Evolutionary conservation across 78 protist genomes (phyloP), one percentile per base, ranked within the genome.

Genomic region (Abeoforma whisleri): DNA sequence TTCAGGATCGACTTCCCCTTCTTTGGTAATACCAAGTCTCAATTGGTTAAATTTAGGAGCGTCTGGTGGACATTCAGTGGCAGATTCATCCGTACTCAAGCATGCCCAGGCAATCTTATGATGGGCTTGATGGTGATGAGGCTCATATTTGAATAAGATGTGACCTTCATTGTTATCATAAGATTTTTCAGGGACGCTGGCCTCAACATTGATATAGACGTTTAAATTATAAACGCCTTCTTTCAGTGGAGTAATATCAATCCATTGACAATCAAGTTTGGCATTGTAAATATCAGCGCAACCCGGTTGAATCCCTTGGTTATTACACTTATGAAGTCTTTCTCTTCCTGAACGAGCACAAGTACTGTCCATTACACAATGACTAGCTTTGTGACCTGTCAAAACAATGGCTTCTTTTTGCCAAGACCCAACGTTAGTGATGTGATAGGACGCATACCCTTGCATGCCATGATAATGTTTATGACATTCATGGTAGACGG

Each of bases 391-490:
- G 79, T 74, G 79, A 37, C 79, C 79, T 25, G 75, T 35, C 0
- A 74, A 25, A 48, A 74, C 36, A 74, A 74, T 74, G 28, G n/a
- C n/a, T n/a, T n/a, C n/a, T n/a, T 74, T 74, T 35, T 30, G 25
- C 25, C 33, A 74, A 0, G 79, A 74, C 19, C 83, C 83, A 19
- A 62, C 83, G 0, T 22, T 79, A 57, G 83, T 79, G 23, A 79
- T 31, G 16, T 79, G 57, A 57, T 79, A 79, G 19, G 83, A 30
- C 62, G 83, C 83, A 79, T 79, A 79, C 57, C 83, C 83, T 57
- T n/a, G 19, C 83, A 79, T 79, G 37, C 83, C 83, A 33, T 79
- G 83, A 16, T 79, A 79, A 16, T 79, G 83, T 16, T 79, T 79
- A 57, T 79, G 83, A 16, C 83, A 79, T 35, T 30, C 83, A 16